phyloP scores from a whole-genome alignment of 2,329 filamentous ascomycete species.

The Ophiostoma sp. region DNA sequence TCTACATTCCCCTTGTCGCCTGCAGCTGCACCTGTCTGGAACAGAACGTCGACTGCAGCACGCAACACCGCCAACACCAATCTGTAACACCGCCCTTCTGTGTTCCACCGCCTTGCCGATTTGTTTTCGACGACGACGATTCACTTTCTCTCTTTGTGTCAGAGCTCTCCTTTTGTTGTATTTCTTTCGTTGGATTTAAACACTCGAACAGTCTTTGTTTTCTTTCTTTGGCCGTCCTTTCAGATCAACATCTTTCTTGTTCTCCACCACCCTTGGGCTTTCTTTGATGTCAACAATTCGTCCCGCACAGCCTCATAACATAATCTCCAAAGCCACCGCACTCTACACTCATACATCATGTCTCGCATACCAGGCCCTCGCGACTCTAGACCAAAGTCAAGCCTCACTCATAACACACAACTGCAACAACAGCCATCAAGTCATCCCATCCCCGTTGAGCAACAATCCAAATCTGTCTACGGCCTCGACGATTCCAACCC shows the following conservation, averaged over 20 bases:
- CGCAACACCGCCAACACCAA: slow-evolving; percentile 15
- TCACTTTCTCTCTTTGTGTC: not conserved
- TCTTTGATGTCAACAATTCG: not conserved
- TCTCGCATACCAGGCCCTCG: slow-evolving; percentile 13
- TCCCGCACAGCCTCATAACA: not conserved
- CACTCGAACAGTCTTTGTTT: not conserved
- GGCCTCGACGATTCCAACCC: slow-evolving; percentile 31
- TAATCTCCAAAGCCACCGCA: not conserved
- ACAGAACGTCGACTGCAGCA: slow-evolving; percentile 11
- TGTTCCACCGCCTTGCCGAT: slow-evolving; percentile 1
- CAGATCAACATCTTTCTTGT: not conserved
- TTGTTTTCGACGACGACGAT: not conserved
- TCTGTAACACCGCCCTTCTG: slow-evolving; percentile 14
- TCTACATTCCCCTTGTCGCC: not conserved
- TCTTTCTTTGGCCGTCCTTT: not conserved
- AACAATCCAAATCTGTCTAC: slow-evolving; percentile 1
- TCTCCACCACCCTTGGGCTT: not conserved
- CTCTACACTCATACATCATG: slow-evolving; percentile 10
- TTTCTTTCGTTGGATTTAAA: not conserved
- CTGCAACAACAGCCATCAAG: slow-evolving; percentile 34
- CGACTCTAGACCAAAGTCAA: slow-evolving; percentile 23
- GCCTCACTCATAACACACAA: slow-evolving; percentile 50
- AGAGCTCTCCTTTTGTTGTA: not conserved
- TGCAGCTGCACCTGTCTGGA: slow-evolving; percentile 20
- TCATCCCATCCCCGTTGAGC: not conserved